Conservation (phyloP, 805 yeast species). For the Ogataea glucozyma region DNA sequence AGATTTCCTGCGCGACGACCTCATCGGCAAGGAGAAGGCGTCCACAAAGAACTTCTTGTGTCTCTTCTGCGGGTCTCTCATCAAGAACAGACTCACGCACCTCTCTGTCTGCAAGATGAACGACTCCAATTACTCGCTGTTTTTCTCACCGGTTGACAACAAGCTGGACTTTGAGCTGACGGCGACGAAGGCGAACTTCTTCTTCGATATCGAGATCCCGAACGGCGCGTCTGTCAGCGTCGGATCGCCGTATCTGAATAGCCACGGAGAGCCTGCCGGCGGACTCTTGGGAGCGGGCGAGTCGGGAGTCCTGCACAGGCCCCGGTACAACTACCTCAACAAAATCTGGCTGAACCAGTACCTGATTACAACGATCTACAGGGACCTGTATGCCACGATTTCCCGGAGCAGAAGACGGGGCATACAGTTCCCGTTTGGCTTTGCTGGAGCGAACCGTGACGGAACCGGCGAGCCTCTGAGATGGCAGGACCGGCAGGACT, state of each 20-base stretch:
- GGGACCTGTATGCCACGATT: slow-evolving; percentile 15
- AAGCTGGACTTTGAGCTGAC: slow-evolving; percentile 20
- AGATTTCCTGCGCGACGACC: slow-evolving; percentile 49
- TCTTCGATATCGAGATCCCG: slow-evolving; percentile 32
- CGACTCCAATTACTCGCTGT: slow-evolving; percentile 23
- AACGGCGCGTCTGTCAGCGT: slow-evolving; percentile 29
- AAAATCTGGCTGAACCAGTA: slow-evolving; percentile 59
- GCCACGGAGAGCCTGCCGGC: slow-evolving; percentile 72
- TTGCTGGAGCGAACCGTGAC: slow-evolving; percentile 3
- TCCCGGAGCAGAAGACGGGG: slow-evolving; percentile 12
- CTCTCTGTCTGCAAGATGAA: slow-evolving; percentile 23
- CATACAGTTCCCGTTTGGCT: slow-evolving; percentile 13
- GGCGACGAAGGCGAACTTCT: slow-evolving; percentile 28
- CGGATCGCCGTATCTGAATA: slow-evolving; percentile 69
- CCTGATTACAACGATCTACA: slow-evolving; percentile 18
- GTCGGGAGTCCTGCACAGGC: slow-evolving; percentile 50
- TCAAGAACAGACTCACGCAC: slow-evolving; percentile 20
- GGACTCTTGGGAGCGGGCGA: slow-evolving; percentile 56
- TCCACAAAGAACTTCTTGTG: slow-evolving; percentile 23
- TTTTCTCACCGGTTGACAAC: slow-evolving; percentile 33
- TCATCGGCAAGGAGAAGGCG: slow-evolving; percentile 34
- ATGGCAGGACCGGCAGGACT: slow-evolving; percentile 19
- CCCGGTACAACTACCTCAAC: slow-evolving; percentile 57
- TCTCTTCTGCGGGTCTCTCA: slow-evolving; percentile 29
- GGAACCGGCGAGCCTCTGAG: slow-evolving; percentile 19